phyloP scores from a whole-genome alignment of 1,284 basidiomycete genomes.

The Kwoniella shivajii region DNA sequence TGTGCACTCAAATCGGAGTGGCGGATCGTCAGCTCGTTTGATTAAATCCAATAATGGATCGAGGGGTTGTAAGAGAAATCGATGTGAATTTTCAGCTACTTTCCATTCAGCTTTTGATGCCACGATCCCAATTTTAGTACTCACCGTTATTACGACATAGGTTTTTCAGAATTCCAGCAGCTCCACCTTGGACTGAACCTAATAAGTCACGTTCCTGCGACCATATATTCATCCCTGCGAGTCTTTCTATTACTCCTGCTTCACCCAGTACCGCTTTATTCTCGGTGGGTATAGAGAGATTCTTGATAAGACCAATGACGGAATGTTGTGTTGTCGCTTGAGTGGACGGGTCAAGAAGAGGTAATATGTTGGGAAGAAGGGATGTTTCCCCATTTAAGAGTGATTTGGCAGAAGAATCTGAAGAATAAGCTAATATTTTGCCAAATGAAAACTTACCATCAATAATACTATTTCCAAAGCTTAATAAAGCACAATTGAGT shows the following conservation, averaged over 20 bases:
- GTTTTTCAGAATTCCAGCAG: slow-evolving; percentile 86
- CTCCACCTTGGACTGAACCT: slow-evolving; percentile 81
- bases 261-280: slow-evolving; percentile 67
- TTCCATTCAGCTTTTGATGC: background rate
- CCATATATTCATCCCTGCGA: slow-evolving; percentile 72
- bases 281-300: slow-evolving; percentile 70
- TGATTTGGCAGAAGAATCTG: slow-evolving; percentile 12
- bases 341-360: slow-evolving; percentile 62
- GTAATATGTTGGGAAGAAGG: slow-evolving; percentile 39
- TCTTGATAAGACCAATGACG: slow-evolving; percentile 77
- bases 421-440: background rate
- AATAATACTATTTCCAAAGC: slow-evolving; percentile 58
- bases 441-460: slow-evolving; percentile 61
- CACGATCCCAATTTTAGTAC: slow-evolving; percentile 30
- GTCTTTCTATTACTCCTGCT: slow-evolving; percentile 64
- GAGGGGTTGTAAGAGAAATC: slow-evolving; percentile 19
- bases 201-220: slow-evolving; percentile 71
- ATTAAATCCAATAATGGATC: slow-evolving; percentile 73
- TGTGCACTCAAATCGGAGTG: slow-evolving; percentile 84
- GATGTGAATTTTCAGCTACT: slow-evolving; percentile 15
- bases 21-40: slow-evolving; percentile 74
- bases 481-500: slow-evolving; percentile 54
- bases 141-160: slow-evolving; percentile 74
- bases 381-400: slow-evolving; percentile 4
- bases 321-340: slow-evolving; percentile 80